phyloP scores from a whole-genome alignment of 768 basidiomycete species.

The Grammothele lineata region DNA sequence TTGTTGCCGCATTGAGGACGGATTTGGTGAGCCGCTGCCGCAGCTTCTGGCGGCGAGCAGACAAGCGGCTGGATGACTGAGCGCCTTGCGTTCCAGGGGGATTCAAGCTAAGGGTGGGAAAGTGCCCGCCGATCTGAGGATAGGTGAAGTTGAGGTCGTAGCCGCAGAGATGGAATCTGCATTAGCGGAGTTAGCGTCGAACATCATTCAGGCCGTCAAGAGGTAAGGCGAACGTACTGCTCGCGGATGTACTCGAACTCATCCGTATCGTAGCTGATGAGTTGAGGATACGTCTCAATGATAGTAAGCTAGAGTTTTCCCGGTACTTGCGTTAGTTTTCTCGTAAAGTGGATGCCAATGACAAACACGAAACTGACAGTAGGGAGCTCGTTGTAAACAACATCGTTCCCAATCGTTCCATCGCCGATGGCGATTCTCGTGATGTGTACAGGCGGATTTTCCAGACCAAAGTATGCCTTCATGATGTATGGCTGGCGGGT shows the following conservation, averaged over 20 bases:
- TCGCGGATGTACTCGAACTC: constrained; percentile 64
- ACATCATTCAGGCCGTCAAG: neutral
- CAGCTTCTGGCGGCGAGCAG: neutral
- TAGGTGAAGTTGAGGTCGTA: constrained; percentile 66
- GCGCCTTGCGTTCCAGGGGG: neutral
- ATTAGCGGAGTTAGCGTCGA: neutral
- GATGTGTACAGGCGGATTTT: constrained; percentile 62
- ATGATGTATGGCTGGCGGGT: constrained; percentile 65
- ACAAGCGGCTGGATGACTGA: neutral
- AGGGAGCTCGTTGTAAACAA: constrained; percentile 48
- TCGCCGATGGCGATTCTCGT: constrained; percentile 70
- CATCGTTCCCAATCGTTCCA: constrained; percentile 49
- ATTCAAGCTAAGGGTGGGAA: constrained; percentile 32
- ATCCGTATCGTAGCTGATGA: constrained; percentile 64
- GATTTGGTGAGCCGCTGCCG: constrained; percentile 1
- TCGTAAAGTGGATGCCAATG: no score
- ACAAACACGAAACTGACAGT: constrained; percentile 36
- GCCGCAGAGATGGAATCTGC: constrained; percentile 57
- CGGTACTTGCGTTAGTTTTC: neutral
- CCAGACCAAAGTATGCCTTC: constrained; percentile 61
- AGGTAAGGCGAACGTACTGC: constrained; percentile 42
- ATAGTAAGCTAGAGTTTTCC: constrained; percentile 39
- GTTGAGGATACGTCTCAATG: constrained; percentile 68
- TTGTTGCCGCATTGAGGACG: neutral
- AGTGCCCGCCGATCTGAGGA: constrained; percentile 44